phyloP scores from a whole-genome alignment of 2,329 filamentous ascomycete genomes.

The Arthrobotrys iridis region DNA sequence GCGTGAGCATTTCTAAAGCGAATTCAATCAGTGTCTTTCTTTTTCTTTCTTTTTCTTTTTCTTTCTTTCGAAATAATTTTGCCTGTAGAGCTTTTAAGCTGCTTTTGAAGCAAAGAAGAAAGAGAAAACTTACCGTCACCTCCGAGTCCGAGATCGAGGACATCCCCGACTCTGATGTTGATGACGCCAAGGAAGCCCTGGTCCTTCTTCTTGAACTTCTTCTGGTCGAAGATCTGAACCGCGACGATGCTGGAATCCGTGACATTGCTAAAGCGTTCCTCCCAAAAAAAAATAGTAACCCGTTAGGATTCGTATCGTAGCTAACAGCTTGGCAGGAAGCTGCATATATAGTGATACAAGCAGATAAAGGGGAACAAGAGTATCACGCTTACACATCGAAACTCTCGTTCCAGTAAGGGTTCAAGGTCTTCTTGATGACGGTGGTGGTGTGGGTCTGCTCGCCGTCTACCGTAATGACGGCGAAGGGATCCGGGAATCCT shows the following conservation, averaged over 20 bases:
- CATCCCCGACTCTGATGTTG: slow-evolving; percentile 93
- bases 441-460: slow-evolving; percentile 98
- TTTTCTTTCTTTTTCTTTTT: no score
- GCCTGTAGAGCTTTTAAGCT: no score
- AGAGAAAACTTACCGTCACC: slow-evolving; percentile 77
- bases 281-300: background rate
- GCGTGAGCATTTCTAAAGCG: slow-evolving; percentile 86
- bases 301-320: slow-evolving; percentile 46
- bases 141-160: slow-evolving; percentile 87
- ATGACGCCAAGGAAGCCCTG: slow-evolving; percentile 98
- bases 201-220: slow-evolving; percentile 99
- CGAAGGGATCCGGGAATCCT: slow-evolving; percentile 98
- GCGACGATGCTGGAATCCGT: slow-evolving; percentile 96
- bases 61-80: no score
- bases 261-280: slow-evolving; percentile 74
- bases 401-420: slow-evolving; percentile 99
- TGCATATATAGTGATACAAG: no score
- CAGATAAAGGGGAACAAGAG: no score
- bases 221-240: slow-evolving; percentile 98
- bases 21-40: background rate
- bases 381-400: slow-evolving; percentile 84
- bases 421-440: slow-evolving; percentile 95
- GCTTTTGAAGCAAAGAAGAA: no score
- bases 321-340: no score
- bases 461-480: slow-evolving; percentile 94